Percentiles rank a stretch among this genome's conserved stretches.
Conservation (phyloP, 805 yeast species). For the Candida namnaoensis region DNA sequence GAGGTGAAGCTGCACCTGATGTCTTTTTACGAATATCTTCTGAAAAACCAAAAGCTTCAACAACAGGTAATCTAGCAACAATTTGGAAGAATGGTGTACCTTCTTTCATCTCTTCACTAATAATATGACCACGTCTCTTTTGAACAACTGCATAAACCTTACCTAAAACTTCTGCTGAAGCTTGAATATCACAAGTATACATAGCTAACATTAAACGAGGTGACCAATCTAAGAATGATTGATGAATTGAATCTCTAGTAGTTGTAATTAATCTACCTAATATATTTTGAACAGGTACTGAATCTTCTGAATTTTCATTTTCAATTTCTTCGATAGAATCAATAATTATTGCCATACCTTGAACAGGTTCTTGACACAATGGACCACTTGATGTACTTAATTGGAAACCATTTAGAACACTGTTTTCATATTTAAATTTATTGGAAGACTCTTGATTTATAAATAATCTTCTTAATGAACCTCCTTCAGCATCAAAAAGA, state of each 20-base stretch:
- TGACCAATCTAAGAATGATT: constrained; percentile 68
- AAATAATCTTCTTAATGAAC: constrained; percentile 25
- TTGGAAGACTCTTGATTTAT: constrained; percentile 1
- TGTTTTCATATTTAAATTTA: constrained; percentile 41
- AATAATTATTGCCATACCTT: constrained; percentile 59
- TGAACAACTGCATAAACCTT: constrained; percentile 94
- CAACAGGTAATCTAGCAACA: constrained; percentile 80
- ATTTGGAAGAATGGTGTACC: constrained; percentile 95
- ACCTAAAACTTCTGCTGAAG: constrained; percentile 89
- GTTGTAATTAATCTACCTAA: constrained; percentile 70
- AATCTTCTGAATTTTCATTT: constrained; percentile 14
- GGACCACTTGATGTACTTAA: constrained; percentile 82
- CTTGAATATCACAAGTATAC: constrained; percentile 92
- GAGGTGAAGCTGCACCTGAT: constrained; percentile 97
- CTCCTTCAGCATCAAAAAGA: constrained; percentile 43
- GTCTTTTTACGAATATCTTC: constrained; percentile 91
- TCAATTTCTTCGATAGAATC: constrained; percentile 23
- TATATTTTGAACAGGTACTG: constrained; percentile 31
- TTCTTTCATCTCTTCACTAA: constrained; percentile 93
- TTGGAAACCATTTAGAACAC: constrained; percentile 77
- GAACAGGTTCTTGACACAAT: constrained; percentile 76
- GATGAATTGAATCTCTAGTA: constrained; percentile 66
- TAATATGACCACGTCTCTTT: constrained; percentile 73
- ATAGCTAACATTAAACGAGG: constrained; percentile 89
- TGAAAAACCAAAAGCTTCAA: constrained; percentile 93